These are phyloP conservation scores for Colletotrichum sp. DNA, from an alignment of 2,329 filamentous ascomycete species.

Conservation along the genomic window DNA sequence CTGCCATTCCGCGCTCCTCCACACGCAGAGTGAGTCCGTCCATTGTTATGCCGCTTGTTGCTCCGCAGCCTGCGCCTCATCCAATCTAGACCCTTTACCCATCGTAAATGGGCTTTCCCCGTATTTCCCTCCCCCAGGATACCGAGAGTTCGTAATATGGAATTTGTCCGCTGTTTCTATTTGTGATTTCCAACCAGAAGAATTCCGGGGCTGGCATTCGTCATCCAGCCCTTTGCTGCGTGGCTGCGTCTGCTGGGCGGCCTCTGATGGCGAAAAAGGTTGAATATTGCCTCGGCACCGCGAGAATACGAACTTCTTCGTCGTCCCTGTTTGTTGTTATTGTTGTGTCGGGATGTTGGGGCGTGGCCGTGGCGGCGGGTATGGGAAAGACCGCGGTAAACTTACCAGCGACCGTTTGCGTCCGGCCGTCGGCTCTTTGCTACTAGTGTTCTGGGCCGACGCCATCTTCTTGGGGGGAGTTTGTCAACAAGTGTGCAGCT, in stretches of 20 bases:
- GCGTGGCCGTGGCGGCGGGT: not conserved
- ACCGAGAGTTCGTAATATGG: not conserved
- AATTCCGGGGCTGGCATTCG: not conserved
- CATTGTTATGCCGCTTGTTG: not conserved
- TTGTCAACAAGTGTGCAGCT: not conserved
- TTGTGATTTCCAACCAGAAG: not conserved
- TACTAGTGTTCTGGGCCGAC: not conserved
- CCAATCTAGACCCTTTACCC: not conserved
- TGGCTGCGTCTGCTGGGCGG: not conserved
- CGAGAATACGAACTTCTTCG: not conserved
- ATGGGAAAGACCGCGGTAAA: not conserved
- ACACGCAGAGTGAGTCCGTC: not conserved
- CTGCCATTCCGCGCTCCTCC: not conserved
- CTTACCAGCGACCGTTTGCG: not conserved
- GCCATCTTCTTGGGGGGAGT: not conserved
- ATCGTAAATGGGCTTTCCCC: not conserved
- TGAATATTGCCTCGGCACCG: not conserved
- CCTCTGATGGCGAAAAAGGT: not conserved
- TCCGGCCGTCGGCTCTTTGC: not conserved
- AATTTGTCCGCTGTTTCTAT: not conserved
- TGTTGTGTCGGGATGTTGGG: not conserved
- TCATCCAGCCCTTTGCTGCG: not conserved
- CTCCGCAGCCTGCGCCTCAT: not conserved
- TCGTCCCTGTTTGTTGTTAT: not conserved
- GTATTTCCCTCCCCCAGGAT: not conserved